These are phyloP conservation scores for Mycena olivaceomarginata DNA, from an alignment of 768 basidiomycete species.

Conservation along the genomic window DNA sequence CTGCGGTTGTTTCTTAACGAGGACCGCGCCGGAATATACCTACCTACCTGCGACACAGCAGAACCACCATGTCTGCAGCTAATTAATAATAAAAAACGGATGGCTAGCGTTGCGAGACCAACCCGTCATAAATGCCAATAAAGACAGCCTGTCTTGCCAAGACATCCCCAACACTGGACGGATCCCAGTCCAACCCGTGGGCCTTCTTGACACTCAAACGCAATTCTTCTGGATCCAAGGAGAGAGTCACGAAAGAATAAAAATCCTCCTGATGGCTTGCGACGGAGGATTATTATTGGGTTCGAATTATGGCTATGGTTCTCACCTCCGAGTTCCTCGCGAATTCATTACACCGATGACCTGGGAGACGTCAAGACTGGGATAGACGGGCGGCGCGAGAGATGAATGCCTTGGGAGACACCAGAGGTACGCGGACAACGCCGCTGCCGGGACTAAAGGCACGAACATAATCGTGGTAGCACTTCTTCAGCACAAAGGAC, in stretches of 20 bases:
- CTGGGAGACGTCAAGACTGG: constrained; percentile 6
- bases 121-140: constrained; percentile 96
- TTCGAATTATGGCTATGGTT: constrained; percentile 15
- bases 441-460: constrained; percentile 72
- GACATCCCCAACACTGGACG: constrained; percentile 68
- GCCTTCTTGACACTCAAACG: constrained; percentile 75
- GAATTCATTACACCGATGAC: constrained; percentile 86
- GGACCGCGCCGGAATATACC: too few relatives aligned
- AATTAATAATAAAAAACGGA: constrained; percentile 27
- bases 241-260: constrained; percentile 84
- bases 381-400: background rate
- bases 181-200: constrained; percentile 85
- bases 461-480: constrained; percentile 86
- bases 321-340: constrained; percentile 84
- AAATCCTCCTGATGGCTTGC: constrained; percentile 94
- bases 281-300: constrained; percentile 34
- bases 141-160: constrained; percentile 88
- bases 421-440: constrained; percentile 79
- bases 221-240: constrained; percentile 81
- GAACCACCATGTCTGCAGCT: constrained; percentile 92
- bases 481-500: constrained; percentile 18
- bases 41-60: constrained; percentile 74
- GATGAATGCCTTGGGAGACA: constrained; percentile 73
- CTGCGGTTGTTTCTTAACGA: constrained; percentile 54
- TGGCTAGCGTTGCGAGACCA: constrained; percentile 45